A percentile compares a stretch with the other conserved stretches of the same genome.
Evolutionary conservation across 2,329 filamentous ascomycete species (phyloP).

Genomic region (Metarhizium rileyi): DNA sequence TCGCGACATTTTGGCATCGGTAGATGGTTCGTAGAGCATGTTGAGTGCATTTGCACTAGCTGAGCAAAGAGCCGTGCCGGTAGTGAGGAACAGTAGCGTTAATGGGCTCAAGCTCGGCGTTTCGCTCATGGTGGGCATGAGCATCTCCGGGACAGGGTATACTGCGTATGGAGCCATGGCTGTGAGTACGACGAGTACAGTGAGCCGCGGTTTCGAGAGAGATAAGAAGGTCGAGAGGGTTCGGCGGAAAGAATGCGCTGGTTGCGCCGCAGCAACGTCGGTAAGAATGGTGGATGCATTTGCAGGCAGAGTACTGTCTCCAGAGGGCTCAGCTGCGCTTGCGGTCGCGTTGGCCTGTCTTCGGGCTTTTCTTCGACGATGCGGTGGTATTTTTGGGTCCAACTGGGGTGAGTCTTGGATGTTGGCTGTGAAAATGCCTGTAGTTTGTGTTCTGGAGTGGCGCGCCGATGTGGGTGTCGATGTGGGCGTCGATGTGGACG

Average conservation of each 20-base stretch:
- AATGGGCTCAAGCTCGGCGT: constrained; percentile 81
- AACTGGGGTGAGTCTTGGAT: constrained; percentile 13
- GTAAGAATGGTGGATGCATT: constrained; percentile 48
- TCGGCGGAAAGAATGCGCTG: constrained; percentile 47
- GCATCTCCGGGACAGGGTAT: constrained; percentile 82
- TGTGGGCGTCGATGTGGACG: constrained; percentile 17
- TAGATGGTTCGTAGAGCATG: constrained; percentile 89
- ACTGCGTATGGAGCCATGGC: constrained; percentile 86
- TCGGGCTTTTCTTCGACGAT: constrained; percentile 24
- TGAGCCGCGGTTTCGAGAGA: constrained; percentile 89
- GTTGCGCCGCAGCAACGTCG: constrained; percentile 39
- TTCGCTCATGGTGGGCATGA: constrained; percentile 53
- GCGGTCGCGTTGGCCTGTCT: constrained; percentile 12
- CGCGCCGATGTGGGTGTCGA: constrained; percentile 13
- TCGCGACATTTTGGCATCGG: constrained; percentile 88
- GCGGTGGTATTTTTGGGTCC: constrained; percentile 20
- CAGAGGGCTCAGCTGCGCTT: neutral
- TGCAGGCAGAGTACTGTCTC: constrained; percentile 28
- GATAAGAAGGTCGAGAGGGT: constrained; percentile 74
- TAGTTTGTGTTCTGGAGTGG: neutral
- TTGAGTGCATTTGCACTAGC: constrained; percentile 90
- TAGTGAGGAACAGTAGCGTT: constrained; percentile 85
- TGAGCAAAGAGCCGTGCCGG: constrained; percentile 79
- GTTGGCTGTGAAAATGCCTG: constrained; percentile 9
- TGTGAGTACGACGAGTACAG: constrained; percentile 81